Conservation (phyloP, 169 alveolate genomes). For the Eimeria falciformis region DNA sequence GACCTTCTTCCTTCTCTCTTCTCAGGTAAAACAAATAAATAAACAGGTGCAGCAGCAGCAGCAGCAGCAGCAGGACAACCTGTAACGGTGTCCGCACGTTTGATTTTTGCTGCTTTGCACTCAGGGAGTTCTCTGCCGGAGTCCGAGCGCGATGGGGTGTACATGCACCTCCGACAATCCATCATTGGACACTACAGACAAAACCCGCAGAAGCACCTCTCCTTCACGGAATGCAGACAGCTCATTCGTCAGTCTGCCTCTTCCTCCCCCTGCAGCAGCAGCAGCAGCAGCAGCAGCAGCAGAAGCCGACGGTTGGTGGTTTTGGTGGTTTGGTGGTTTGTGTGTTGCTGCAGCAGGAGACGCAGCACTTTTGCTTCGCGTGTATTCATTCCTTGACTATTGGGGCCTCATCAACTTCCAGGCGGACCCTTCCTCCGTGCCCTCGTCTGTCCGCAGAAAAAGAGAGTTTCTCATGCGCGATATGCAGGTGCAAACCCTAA, state of each 20-base stretch:
- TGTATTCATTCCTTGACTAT: conserved; percentile 83
- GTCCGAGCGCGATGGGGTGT: conserved; percentile 54
- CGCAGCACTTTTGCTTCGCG: conserved; percentile 82
- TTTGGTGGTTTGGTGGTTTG: not conserved
- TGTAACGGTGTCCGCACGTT: not conserved
- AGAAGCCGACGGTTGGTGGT: not conserved
- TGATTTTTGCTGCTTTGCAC: not conserved
- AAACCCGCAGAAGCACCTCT: conserved; percentile 51
- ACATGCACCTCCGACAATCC: conserved; percentile 47
- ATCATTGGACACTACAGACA: conserved; percentile 42
- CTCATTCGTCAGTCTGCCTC: conserved; percentile 7
- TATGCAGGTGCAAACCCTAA: conserved; percentile 8
- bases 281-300: not conserved
- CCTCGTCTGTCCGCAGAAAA: conserved; percentile 70
- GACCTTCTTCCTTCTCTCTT: conserved; percentile 67
- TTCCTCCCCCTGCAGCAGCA: not conserved
- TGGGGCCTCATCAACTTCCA: conserved; percentile 88
- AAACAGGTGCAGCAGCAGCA: not conserved
- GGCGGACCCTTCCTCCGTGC: conserved; percentile 81
- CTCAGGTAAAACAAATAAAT: not conserved
- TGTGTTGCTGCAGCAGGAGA: conserved; percentile 81
- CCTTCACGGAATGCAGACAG: conserved; percentile 68
- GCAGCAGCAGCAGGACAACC: conserved; percentile 1
- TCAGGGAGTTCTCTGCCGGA: conserved; percentile 41
- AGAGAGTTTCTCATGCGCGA: conserved; percentile 77